Evolutionary conservation across 2,329 filamentous ascomycete species (phyloP), one percentile per base, ranked within the genome.

Genomic region (Nigrograna mackinnonii): DNA sequence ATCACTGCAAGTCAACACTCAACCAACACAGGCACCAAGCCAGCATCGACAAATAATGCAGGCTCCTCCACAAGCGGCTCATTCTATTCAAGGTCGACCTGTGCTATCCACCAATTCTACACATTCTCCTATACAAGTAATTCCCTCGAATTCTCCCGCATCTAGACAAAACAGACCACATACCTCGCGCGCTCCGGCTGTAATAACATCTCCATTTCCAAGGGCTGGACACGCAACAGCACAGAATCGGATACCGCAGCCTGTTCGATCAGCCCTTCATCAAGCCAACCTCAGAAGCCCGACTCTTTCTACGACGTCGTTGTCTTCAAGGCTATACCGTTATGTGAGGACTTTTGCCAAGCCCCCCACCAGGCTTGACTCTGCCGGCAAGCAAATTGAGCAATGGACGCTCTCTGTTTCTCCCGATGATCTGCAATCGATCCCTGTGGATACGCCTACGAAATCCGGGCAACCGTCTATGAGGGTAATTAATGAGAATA

Each of bases 241-340:
- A 3, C 66, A 70, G 44, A 70, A 70, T 22, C 64, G 68, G 9
- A 57, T 67, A 18, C 72, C 77, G 4, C 67, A 76, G 43, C 74
- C 79, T 16, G 60, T 65, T 18, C 57, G 69, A 6, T 72, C 70
- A 20, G 76, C 74, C n/a, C 67, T 85, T 6, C 83, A 86, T 54
- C 80, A 84, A 62, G 75, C 77, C 33, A 71, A 81, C 55, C 67
- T 84, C 20, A 74, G 75, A 18, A 82, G 77, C 50, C 81, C 82
- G 4, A 50, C 70, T 1, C 69, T 79, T 20, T 57, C 57, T 26
- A 54, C 69, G 13, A 35, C 44, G n/a, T 20, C 39, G n/a, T 4
- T 21, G 9, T 26, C 35, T 4, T 33, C 38, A 11, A 40, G 37
- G 4, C 67, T 79, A 38, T 88, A 86, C 55, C 82, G 85, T 48